These are phyloP conservation scores for Salix koriyanagi DNA, from an alignment of 345 rosid species.

Conservation along the genomic window DNA sequence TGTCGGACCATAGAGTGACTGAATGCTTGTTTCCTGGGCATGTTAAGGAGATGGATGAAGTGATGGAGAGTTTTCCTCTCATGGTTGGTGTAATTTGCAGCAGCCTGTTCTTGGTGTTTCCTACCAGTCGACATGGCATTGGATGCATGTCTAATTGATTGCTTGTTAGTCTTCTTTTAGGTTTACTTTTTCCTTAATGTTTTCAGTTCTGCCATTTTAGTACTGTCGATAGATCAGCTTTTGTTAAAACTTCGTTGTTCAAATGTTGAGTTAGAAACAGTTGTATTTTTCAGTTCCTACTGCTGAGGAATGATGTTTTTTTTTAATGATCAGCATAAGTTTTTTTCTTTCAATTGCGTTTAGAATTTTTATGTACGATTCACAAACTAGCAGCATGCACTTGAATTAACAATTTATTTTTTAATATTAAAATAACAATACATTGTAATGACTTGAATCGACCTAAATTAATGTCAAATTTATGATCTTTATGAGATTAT, in stretches of 20 bases:
- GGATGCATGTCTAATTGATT: constrained; percentile 58
- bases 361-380: background rate
- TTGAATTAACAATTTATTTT: no score
- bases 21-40: constrained; percentile 57
- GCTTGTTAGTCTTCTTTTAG: background rate
- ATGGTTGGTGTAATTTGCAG: constrained; percentile 75
- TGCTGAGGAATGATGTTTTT: background rate
- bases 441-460: no score
- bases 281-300: background rate
- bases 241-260: background rate
- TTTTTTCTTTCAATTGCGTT: background rate
- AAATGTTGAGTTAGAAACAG: background rate
- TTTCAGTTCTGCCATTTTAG: background rate
- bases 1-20: constrained; percentile 62
- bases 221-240: background rate
- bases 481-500: no score
- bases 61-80: constrained; percentile 79
- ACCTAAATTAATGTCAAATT: no score
- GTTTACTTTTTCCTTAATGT: background rate
- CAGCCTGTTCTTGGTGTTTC: constrained; percentile 66
- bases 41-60: constrained; percentile 67
- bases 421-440: no score
- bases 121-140: constrained; percentile 54
- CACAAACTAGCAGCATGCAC: background rate
- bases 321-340: background rate